Percentiles rank a stretch among this genome's conserved stretches.
phyloP scores from a whole-genome alignment of 495 filamentous ascomycete genomes.

The Penicillium bialowiezense region DNA sequence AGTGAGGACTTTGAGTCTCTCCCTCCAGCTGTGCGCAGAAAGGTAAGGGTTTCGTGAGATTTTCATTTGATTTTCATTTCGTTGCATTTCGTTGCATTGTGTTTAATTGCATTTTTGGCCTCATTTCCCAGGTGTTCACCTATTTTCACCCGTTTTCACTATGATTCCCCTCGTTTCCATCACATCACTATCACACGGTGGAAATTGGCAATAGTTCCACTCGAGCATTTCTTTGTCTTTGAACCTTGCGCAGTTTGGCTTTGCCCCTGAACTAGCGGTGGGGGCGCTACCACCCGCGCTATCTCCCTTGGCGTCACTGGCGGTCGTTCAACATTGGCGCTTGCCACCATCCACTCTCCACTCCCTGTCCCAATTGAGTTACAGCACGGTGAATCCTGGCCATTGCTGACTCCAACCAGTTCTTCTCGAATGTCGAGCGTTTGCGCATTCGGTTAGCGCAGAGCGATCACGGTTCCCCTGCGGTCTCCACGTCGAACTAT shows the following conservation, averaged over 20 bases:
- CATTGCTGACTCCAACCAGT: constrained; percentile 25
- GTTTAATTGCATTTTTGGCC: too few relatives aligned
- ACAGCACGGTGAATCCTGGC: constrained; percentile 13
- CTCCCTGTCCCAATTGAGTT: constrained; percentile 2
- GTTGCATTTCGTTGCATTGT: background rate
- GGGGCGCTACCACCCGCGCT: constrained; percentile 26
- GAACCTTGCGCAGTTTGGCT: background rate
- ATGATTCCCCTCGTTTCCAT: background rate
- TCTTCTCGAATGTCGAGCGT: constrained; percentile 42
- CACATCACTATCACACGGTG: background rate
- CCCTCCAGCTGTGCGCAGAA: constrained; percentile 34
- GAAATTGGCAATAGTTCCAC: background rate
- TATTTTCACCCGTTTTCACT: too few relatives aligned
- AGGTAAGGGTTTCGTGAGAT: constrained; percentile 31
- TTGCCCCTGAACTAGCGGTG: constrained; percentile 18
- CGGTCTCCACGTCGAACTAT: constrained; percentile 16
- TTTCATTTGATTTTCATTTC: constrained; percentile 1
- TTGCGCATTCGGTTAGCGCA: constrained; percentile 33
- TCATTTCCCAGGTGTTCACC: too few relatives aligned
- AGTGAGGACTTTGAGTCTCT: constrained; percentile 33
- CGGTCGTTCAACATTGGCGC: constrained; percentile 9
- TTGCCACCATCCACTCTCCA: constrained; percentile 5
- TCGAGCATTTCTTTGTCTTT: constrained; percentile 2
- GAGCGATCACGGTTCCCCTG: constrained; percentile 22
- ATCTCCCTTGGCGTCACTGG: constrained; percentile 24